Base-by-base conservation (phyloP, 1,139 yeast genomes). In the Suhomyces maxii region DNA sequence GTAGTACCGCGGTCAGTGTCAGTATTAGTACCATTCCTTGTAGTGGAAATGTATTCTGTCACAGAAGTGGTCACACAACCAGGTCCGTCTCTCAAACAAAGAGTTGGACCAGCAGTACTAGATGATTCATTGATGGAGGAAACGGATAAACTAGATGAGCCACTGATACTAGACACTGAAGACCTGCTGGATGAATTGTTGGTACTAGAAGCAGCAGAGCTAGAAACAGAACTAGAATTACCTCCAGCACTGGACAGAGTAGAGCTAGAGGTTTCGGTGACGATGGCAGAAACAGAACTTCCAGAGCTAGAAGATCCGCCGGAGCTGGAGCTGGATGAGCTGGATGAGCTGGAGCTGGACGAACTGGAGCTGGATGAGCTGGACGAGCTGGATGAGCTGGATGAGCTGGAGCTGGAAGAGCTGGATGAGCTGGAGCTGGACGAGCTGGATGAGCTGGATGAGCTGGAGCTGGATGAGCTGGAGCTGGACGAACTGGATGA, bases 1-100 rank as follows among this genome's bases (percentile, higher is more conserved):
- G 58, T 58, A 46, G 63, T 58, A 34, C 49, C 51, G 53, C 64
- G 57, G 45, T 50, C 40, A 35, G 52, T 46, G 26, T 46, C 50
- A 26, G 53, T n/a, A n/a, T n/a, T 48, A 33, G 47, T 50, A 40
- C 48, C 46, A 34, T 44, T 50, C 33, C 37, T 26, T 8, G 30
- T 8, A 26, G 8, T 26, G 8, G 8, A 26, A 9, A 9, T 7
- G 9, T 7, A 7, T 8, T 26, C 9, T 8, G 30, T 26, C 30
- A 26, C 9, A 26, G 30, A 26, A 26, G 30, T 9, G 30, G 30
- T 9, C 31, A 28, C 9, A 28, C 11, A 8, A 28, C 31, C 11
- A 6, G 31, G 5, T 3, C 4, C 18, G 4, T 18, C 18, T 4
- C 31, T 28, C 31, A 8, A 28, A 6, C 31, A 9, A 9, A 11